Conservation (phyloP, 768 basidiomycete genomes). For the Chiua virens region DNA sequence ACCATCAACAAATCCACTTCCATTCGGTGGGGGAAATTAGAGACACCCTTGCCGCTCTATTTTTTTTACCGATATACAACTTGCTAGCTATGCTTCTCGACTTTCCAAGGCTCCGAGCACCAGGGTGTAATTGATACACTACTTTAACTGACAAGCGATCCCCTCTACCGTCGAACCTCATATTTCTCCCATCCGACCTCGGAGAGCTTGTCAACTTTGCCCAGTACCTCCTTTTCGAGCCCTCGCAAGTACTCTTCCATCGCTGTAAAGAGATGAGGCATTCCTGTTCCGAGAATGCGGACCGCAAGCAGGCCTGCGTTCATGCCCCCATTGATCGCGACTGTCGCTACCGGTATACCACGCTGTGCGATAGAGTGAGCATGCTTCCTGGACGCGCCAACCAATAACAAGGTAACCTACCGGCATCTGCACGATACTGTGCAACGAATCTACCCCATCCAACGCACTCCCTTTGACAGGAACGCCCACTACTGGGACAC, state of each 20-base stretch:
- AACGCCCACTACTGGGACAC: constrained; percentile 91
- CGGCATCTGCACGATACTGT: constrained; percentile 99
- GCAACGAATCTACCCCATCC: constrained; percentile 96
- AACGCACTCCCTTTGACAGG: constrained; percentile 93
- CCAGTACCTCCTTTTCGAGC: constrained; percentile 74
- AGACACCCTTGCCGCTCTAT: too few species aligned
- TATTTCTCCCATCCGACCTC: constrained; percentile 88
- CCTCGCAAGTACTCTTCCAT: constrained; percentile 75
- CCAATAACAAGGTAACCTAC: constrained; percentile 46
- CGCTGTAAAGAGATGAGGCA: constrained; percentile 58
- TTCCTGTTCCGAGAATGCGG: constrained; percentile 79
- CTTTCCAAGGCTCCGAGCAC: too few species aligned
- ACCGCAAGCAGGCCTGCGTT: constrained; percentile 93
- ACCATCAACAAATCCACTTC: too few species aligned
- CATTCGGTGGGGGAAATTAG: too few species aligned
- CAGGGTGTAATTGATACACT: too few species aligned
- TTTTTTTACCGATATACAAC: too few species aligned
- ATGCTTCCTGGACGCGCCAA: background rate
- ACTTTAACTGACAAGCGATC: too few species aligned
- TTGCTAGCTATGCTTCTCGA: too few species aligned
- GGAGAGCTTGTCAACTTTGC: constrained; percentile 74
- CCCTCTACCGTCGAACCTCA: constrained; percentile 43
- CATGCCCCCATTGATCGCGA: constrained; percentile 93
- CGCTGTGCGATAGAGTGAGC: constrained; percentile 48
- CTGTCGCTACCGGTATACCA: constrained; percentile 95